A percentile compares a stretch with the other conserved stretches of the same genome.
These are phyloP conservation scores for Tulasnella sp. DNA, from an alignment of 768 basidiomycete species.

Conservation along the genomic window DNA sequence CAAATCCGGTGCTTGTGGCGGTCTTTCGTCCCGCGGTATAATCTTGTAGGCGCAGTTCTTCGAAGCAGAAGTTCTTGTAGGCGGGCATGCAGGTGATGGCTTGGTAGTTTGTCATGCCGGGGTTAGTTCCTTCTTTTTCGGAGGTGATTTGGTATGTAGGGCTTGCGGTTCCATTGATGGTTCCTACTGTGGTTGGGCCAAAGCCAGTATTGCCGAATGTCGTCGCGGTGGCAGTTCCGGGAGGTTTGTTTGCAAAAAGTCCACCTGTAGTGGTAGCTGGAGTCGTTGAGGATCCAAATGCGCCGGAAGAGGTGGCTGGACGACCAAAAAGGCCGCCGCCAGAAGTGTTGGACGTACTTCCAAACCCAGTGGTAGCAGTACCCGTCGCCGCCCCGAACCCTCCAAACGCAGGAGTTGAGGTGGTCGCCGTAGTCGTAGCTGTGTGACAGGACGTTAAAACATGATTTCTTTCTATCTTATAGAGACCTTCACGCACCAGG, in stretches of 20 bases:
- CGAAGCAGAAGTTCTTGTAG: conserved; percentile 73
- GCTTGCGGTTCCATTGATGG: conserved; percentile 55
- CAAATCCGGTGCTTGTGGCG: conserved; percentile 32
- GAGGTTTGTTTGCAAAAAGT: conserved; percentile 54
- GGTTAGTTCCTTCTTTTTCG: conserved; percentile 62
- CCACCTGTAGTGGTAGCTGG: conserved; percentile 48
- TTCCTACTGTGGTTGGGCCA: conserved; percentile 15
- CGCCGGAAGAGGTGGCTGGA: conserved; percentile 29
- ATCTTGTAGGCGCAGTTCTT: conserved; percentile 76
- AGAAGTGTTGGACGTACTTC: conserved; percentile 16
- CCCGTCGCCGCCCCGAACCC: conserved; percentile 51
- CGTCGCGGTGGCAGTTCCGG: conserved; percentile 39
- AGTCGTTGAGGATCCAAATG: conserved; percentile 33
- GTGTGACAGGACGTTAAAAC: background rate
- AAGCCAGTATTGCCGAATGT: conserved; percentile 41
- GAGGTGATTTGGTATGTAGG: conserved; percentile 54
- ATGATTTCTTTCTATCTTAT: background rate
- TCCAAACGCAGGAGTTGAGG: conserved; percentile 43
- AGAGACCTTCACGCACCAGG: background rate
- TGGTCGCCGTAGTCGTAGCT: conserved; percentile 27
- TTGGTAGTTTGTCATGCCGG: conserved; percentile 64
- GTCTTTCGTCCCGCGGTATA: conserved; percentile 71
- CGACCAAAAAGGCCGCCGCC: conserved; percentile 19
- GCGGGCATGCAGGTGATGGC: conserved; percentile 74
- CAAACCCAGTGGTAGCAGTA: conserved; percentile 40